Percentiles rank a stretch among this genome's conserved stretches.
These are phyloP conservation scores for Nicotiana rustica DNA, from an alignment of 305 asterid genomes.

Conservation along the genomic window DNA sequence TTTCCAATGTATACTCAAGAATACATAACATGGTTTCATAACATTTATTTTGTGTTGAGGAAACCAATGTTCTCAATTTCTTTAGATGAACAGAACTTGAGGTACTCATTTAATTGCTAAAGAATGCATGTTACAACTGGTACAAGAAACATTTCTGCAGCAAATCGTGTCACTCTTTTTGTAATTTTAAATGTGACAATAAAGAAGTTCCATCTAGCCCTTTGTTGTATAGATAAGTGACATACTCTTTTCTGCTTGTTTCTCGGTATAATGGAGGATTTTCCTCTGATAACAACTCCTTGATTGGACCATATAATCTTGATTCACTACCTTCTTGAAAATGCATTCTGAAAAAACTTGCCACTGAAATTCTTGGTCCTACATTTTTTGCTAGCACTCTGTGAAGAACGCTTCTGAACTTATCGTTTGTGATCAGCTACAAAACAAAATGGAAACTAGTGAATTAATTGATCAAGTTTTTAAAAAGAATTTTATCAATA, in stretches of 20 bases:
- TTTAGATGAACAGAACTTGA: background rate
- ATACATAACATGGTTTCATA: background rate
- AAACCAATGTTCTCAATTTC: background rate
- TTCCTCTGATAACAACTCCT: slow-evolving; percentile 54
- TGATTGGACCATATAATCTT: slow-evolving; percentile 49
- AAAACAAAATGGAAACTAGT: background rate
- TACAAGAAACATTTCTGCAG: background rate
- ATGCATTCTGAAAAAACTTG: slow-evolving; percentile 55
- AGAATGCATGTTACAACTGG: background rate
- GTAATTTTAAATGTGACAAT: slow-evolving; percentile 48
- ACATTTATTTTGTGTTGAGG: background rate
- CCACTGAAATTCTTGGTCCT: slow-evolving; percentile 61
- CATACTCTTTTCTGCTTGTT: slow-evolving; percentile 41
- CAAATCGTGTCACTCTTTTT: background rate
- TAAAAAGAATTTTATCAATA: background rate
- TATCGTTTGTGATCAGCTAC: slow-evolving; percentile 60
- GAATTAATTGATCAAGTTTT: background rate
- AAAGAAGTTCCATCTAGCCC: slow-evolving; percentile 50
- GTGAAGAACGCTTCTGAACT: slow-evolving; percentile 58
- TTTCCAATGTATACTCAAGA: slow-evolving; percentile 5
- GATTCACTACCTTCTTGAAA: slow-evolving; percentile 42
- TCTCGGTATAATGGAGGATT: slow-evolving; percentile 53
- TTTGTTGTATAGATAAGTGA: slow-evolving; percentile 35
- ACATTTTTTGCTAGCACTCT: slow-evolving; percentile 50
- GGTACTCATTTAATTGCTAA: background rate